Evolutionary conservation across 2,329 filamentous ascomycete genomes (phyloP).

Genomic region (Byssothecium circinans): DNA sequence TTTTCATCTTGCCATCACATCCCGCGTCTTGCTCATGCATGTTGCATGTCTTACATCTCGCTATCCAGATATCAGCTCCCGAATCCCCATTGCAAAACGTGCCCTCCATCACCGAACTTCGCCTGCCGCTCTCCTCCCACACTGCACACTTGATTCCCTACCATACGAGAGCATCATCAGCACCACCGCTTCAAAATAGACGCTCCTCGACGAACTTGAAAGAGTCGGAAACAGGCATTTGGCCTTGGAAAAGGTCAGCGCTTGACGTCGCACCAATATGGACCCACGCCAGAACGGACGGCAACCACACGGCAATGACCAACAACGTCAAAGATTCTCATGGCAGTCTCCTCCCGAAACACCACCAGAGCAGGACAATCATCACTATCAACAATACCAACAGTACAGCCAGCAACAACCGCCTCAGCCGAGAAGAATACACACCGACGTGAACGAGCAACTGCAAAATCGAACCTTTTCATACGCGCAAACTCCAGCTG

Average conservation of each 20-base stretch:
- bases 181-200: background rate
- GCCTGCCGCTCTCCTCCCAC: background rate
- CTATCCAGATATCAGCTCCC: constrained; percentile 30
- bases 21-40: constrained; percentile 29
- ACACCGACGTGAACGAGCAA: constrained; percentile 17
- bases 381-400: constrained; percentile 16
- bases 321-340: constrained; percentile 33
- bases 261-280: constrained; percentile 15
- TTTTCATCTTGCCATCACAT: constrained; percentile 15
- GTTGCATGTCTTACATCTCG: constrained; percentile 30
- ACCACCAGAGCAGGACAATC: constrained; percentile 20
- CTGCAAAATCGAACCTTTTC: constrained; percentile 34
- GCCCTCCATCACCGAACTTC: background rate
- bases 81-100: constrained; percentile 19
- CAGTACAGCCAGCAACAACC: constrained; percentile 12
- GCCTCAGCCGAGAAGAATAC: constrained; percentile 15
- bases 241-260: background rate
- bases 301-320: constrained; percentile 11
- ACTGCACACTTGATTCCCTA: background rate
- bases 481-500: constrained; percentile 41
- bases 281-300: constrained; percentile 25
- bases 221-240: background rate
- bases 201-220: background rate
- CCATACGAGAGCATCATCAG: too few relatives aligned
- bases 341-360: constrained; percentile 33